These are phyloP conservation scores for Backusella tarrabulga DNA, from an alignment of 192 early-diverging fungal genomes.

Conservation along the genomic window DNA sequence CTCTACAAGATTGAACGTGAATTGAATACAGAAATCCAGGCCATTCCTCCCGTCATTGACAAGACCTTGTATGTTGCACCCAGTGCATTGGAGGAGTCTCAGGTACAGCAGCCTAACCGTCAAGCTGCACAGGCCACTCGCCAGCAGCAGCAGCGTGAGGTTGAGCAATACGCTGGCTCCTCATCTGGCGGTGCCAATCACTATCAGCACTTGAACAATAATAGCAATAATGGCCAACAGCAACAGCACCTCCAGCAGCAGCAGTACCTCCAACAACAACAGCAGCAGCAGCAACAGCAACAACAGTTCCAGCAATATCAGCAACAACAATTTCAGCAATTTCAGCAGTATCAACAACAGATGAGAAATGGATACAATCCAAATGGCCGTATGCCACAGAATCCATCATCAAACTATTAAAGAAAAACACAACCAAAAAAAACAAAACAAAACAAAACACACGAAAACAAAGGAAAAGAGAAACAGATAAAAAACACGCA, in stretches of 20 bases:
- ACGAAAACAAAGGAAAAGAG: background rate
- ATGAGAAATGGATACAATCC: background rate
- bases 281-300: background rate
- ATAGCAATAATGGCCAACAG: conserved; percentile 13
- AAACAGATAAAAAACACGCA: background rate
- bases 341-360: background rate
- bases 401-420: background rate
- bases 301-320: background rate
- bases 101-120: conserved; percentile 53
- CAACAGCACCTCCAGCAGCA: background rate
- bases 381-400: conserved; percentile 1
- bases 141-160: conserved; percentile 35
- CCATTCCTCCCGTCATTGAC: conserved; percentile 97
- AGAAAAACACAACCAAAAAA: background rate
- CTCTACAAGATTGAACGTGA: conserved; percentile 98
- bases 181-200: conserved; percentile 29
- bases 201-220: conserved; percentile 33
- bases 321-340: background rate
- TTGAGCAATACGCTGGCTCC: conserved; percentile 34
- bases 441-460: background rate
- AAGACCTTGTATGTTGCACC: conserved; percentile 86
- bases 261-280: background rate
- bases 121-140: conserved; percentile 28
- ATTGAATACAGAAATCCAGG: conserved; percentile 96
- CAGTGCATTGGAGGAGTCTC: conserved; percentile 65